Conservation (phyloP, 371 early-diverging fungal species). For the Mortierella sp. region DNA sequence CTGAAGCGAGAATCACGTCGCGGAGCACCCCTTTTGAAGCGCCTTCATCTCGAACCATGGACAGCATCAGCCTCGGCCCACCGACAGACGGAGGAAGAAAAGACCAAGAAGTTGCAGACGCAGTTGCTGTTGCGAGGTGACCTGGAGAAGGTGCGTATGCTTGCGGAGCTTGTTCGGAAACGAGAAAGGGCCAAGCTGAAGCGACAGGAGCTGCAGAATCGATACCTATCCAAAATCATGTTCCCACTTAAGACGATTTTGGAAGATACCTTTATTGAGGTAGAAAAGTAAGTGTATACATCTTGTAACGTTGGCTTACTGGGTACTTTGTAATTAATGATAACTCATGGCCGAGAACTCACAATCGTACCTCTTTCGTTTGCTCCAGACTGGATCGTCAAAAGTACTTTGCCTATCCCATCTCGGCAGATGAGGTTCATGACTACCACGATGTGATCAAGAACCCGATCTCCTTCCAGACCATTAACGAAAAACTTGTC, state of each 20-base stretch:
- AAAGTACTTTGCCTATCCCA: conserved; percentile 74
- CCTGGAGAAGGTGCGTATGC: conserved; percentile 88
- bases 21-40: conserved; percentile 94
- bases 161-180: conserved; percentile 89
- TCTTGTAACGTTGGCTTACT: neutral
- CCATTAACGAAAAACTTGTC: conserved; percentile 41
- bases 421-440: conserved; percentile 82
- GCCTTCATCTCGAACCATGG: conserved; percentile 98
- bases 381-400: conserved; percentile 59
- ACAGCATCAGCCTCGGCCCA: conserved; percentile 89
- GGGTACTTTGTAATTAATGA: neutral
- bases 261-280: conserved; percentile 72
- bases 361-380: neutral
- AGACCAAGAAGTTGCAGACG: conserved; percentile 63
- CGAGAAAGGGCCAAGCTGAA: conserved; percentile 90
- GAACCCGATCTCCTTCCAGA: conserved; percentile 59
- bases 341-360: neutral
- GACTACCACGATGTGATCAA: conserved; percentile 85
- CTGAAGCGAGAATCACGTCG: conserved; percentile 90
- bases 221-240: conserved; percentile 77
- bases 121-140: conserved; percentile 80
- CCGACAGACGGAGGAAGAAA: conserved; percentile 85
- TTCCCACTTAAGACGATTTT: conserved; percentile 82
- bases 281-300: conserved; percentile 68
- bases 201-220: conserved; percentile 65